Base-by-base conservation (phyloP, 1,139 yeast species). In the Yamadazyma conglobata region DNA sequence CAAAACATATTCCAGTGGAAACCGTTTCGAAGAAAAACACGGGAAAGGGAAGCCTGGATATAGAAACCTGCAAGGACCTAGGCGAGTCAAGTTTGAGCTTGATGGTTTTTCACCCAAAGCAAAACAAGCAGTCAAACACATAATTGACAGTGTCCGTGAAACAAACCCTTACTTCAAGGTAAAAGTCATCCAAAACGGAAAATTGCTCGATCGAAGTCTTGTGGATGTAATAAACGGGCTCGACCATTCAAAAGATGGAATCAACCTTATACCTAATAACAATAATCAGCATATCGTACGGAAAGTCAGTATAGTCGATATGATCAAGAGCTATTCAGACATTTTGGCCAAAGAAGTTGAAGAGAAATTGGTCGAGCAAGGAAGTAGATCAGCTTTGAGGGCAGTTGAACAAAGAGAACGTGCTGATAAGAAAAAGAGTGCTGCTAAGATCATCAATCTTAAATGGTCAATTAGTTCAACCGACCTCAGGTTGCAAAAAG, bases 391-490 rank as follows among this genome's bases (percentile, higher is more conserved):
- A 11, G 65, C 67, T 3, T 43, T 50, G 30, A 53, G 47, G 29
- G 60, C 58, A 0, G 40, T 56, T 4, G 47, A 45, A 17, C 61
- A 48, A 37, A 47, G 66, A 22, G 53, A 54, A 24, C 53, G 46
- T 27, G 55, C 56, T 2, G 66, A 60, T 29, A 57, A 53, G 50
- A 66, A 63, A 39, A 60, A 58, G 35, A 54, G 64, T 2, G 57
- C 69, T 3, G 49, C 60, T n/a, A 66, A 61, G 38, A 42, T 54
- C 5, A 40, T 66, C 16, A 47, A 54, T 5, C 43, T 67, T 6
- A 51, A 58, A 14, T 68, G 73, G 73, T 52, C 54, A 29, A 67
- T 68, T 24, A 62, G 64, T 37, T 35, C 52, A 11, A 53, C 65
- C 24, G 74, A 68, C 45, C 56, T 68, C 40, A 50, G 45, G 24